Evolutionary conservation across 208 protist genomes (phyloP).

Genomic region (Novymonas esmeraldas): DNA sequence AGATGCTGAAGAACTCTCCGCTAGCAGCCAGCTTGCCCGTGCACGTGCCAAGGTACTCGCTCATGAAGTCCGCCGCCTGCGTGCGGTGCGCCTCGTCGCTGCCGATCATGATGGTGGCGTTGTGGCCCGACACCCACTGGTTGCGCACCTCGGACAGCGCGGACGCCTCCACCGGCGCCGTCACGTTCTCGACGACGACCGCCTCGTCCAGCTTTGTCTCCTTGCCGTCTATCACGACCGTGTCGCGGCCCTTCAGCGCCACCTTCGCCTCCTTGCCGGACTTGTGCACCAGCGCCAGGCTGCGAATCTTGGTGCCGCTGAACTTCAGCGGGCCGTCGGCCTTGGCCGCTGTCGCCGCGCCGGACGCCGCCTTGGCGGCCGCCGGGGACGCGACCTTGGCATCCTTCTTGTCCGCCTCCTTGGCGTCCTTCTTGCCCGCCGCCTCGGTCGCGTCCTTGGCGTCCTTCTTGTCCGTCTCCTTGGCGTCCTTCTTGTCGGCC

Average conservation of each 20-base stretch:
- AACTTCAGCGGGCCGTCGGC: conserved; percentile 24
- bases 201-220: conserved; percentile 65
- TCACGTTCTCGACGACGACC: conserved; percentile 35
- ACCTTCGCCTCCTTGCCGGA: conserved; percentile 47
- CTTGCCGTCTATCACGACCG: conserved; percentile 34
- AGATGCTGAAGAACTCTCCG: conserved; percentile 58
- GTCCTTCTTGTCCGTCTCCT: background rate
- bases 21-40: conserved; percentile 46
- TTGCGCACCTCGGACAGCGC: conserved; percentile 50
- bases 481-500: background rate
- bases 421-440: conserved; percentile 8
- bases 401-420: conserved; percentile 31
- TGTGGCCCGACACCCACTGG: conserved; percentile 69
- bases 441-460: background rate
- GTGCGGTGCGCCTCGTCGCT: conserved; percentile 35
- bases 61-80: conserved; percentile 38
- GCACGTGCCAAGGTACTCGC: conserved; percentile 51
- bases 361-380: conserved; percentile 9
- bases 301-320: conserved; percentile 44
- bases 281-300: conserved; percentile 33
- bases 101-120: conserved; percentile 54
- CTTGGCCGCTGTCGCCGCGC: background rate
- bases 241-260: conserved; percentile 43
- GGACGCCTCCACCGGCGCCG: conserved; percentile 40
- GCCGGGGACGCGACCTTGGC: conserved; percentile 16